Conservation (phyloP, 2,329 filamentous ascomycete genomes). For the Fusarium continuum region DNA sequence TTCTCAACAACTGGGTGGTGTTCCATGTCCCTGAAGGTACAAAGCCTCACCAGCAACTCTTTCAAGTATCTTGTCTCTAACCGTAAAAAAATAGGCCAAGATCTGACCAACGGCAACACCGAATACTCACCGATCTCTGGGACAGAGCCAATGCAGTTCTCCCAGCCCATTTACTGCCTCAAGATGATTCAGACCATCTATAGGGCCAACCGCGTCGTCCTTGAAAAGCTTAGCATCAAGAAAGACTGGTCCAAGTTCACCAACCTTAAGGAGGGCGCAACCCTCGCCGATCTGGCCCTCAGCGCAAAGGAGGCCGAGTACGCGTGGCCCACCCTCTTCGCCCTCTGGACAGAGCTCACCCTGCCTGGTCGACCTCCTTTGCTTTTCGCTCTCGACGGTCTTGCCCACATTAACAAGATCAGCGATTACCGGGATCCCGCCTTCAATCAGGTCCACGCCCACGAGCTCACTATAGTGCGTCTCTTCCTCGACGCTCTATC, state of each 20-base stretch:
- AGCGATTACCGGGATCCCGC: constrained; percentile 79
- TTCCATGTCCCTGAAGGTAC: constrained; percentile 89
- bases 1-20: constrained; percentile 87
- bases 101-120: constrained; percentile 81
- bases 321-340: constrained; percentile 82
- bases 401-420: constrained; percentile 81
- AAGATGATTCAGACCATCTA: constrained; percentile 77
- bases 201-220: constrained; percentile 74
- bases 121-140: constrained; percentile 78
- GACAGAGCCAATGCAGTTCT: constrained; percentile 69
- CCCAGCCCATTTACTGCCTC: constrained; percentile 81
- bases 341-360: constrained; percentile 81
- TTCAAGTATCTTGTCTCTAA: not conserved
- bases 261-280: constrained; percentile 62
- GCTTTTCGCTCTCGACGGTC: constrained; percentile 79
- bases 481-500: constrained; percentile 79
- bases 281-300: constrained; percentile 74
- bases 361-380: constrained; percentile 65
- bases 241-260: constrained; percentile 56
- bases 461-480: constrained; percentile 80
- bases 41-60: not conserved
- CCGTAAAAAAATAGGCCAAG: constrained; percentile 65
- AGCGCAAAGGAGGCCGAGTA: constrained; percentile 78
- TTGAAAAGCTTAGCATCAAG: constrained; percentile 61
- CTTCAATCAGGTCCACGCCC: constrained; percentile 81